These are phyloP conservation scores for Cystofilobasidium macerans DNA, from an alignment of 768 basidiomycete species.

Conservation along the genomic window DNA sequence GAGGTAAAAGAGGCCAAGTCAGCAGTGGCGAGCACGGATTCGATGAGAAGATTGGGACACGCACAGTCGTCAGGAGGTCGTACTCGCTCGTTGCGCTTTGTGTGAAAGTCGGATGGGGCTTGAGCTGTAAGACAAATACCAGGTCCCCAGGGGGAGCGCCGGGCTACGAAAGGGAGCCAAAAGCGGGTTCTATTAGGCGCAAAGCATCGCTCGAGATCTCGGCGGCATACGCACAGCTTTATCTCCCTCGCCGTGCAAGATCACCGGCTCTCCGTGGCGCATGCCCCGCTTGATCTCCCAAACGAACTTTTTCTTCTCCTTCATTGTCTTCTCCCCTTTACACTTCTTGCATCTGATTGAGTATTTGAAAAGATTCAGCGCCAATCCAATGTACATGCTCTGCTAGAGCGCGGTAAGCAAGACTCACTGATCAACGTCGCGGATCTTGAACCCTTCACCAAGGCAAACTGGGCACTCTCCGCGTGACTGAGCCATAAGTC, in stretches of 20 bases:
- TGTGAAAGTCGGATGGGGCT: conserved; percentile 67
- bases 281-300: conserved; percentile 79
- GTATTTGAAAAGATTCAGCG: background rate
- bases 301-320: conserved; percentile 81
- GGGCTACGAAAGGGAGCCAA: conserved; percentile 47
- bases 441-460: conserved; percentile 47
- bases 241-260: conserved; percentile 84
- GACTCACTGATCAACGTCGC: conserved; percentile 69
- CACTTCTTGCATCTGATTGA: conserved; percentile 79
- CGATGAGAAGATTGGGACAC: background rate
- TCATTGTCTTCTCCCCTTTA: conserved; percentile 69
- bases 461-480: conserved; percentile 38
- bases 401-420: background rate
- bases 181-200: background rate
- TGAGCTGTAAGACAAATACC: conserved; percentile 61
- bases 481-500: conserved; percentile 37
- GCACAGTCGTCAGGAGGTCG: conserved; percentile 59
- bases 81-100: conserved; percentile 46
- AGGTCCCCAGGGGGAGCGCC: conserved; percentile 81
- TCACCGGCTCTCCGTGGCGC: conserved; percentile 68
- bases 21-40: background rate
- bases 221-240: conserved; percentile 51
- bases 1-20: background rate
- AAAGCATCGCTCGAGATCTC: background rate
- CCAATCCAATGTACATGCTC: too few relatives aligned